Evolutionary conservation across 164 flowering plant species (phyloP).

Genomic region (Magnolia changhungtana): DNA sequence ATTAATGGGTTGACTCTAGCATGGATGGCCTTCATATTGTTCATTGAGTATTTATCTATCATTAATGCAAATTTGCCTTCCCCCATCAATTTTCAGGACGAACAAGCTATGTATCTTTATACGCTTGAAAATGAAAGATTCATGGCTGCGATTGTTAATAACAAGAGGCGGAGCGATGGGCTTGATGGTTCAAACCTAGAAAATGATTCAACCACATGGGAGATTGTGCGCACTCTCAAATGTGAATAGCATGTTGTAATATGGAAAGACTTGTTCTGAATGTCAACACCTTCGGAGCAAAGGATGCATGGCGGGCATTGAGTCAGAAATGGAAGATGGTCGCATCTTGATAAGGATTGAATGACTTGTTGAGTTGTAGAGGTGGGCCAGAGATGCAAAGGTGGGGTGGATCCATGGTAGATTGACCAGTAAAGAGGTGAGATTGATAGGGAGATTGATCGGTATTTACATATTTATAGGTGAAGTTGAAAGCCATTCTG

Average conservation of each 20-base stretch:
- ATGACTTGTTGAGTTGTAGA: background rate
- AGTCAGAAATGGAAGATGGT: background rate
- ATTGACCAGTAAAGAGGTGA: too few relatives aligned
- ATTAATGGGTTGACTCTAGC: background rate
- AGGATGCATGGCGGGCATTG: background rate
- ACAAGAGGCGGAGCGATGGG: slow-evolving; percentile 26
- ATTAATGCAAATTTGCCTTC: background rate
- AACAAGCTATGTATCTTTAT: slow-evolving; percentile 79
- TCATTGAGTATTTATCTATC: background rate
- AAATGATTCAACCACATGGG: slow-evolving; percentile 46
- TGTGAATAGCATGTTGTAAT: slow-evolving; percentile 16
- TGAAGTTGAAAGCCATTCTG: too few relatives aligned
- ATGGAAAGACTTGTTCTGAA: background rate
- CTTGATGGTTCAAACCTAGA: slow-evolving; percentile 19
- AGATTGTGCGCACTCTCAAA: slow-evolving; percentile 66
- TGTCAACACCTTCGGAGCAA: background rate
- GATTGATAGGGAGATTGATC: too few relatives aligned
- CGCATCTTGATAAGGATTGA: too few relatives aligned
- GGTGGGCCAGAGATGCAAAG: background rate
- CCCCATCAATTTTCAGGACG: slow-evolving; percentile 53
- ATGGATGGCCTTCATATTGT: background rate
- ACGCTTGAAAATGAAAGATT: slow-evolving; percentile 78
- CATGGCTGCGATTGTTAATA: slow-evolving; percentile 63
- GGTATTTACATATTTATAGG: too few relatives aligned
- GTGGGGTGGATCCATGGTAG: background rate